These are phyloP conservation scores for Rhynchosporium secalis DNA, from an alignment of 2,329 filamentous ascomycete genomes.

Conservation along the genomic window DNA sequence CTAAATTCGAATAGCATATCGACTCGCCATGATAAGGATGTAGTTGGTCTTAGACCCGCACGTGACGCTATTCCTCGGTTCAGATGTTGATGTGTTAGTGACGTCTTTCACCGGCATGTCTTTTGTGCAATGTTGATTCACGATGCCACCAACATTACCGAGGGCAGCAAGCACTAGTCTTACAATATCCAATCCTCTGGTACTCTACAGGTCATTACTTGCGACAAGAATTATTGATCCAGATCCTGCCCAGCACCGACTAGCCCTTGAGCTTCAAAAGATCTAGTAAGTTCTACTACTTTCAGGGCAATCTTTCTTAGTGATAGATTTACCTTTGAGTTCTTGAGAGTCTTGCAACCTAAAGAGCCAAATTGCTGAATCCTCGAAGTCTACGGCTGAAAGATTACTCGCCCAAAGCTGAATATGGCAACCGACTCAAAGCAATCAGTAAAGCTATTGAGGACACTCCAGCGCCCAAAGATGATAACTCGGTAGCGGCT, in stretches of 20 bases:
- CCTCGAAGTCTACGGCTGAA: conserved; percentile 54
- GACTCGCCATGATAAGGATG: neutral
- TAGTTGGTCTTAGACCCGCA: neutral
- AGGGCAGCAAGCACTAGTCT: conserved; percentile 46
- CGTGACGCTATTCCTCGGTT: conserved; percentile 12
- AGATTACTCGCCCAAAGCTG: conserved; percentile 72
- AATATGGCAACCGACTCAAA: conserved; percentile 66
- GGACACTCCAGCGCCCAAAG: conserved; percentile 27
- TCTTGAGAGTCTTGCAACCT: neutral
- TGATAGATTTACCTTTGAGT: neutral
- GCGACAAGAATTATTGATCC: conserved; percentile 62
- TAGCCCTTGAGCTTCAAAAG: conserved; percentile 75
- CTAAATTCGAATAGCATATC: too few species aligned
- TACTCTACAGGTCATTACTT: conserved; percentile 72
- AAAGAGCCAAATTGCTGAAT: neutral
- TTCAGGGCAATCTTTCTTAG: too few species aligned
- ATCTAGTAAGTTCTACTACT: conserved; percentile 55
- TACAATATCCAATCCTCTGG: conserved; percentile 69
- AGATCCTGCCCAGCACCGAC: conserved; percentile 70
- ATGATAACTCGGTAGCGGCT: conserved; percentile 48
- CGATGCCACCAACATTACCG: conserved; percentile 40
- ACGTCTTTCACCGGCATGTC: conserved; percentile 16
- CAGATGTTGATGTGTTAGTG: conserved; percentile 12
- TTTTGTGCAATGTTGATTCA: conserved; percentile 14
- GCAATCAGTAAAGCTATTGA: conserved; percentile 54